These are phyloP conservation scores for Moesziomyces sp. DNA, from an alignment of 1,284 basidiomycete genomes.

Conservation along the genomic window DNA sequence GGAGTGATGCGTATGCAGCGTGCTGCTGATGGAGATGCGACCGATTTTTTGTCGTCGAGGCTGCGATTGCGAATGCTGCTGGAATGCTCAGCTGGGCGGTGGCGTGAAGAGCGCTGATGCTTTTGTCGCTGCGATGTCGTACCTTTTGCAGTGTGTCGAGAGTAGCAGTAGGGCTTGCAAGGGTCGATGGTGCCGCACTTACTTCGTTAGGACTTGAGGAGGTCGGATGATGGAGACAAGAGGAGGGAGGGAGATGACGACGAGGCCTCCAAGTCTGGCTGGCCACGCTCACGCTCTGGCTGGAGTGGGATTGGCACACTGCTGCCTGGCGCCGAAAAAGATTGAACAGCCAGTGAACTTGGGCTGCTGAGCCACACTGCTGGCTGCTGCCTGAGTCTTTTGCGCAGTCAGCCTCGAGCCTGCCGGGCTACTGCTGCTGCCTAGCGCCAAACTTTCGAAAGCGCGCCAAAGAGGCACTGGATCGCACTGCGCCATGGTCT, in stretches of 20 bases:
- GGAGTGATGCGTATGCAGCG: neutral
- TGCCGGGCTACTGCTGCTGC: neutral
- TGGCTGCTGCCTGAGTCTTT: slow-evolving; percentile 3
- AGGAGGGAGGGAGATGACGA: slow-evolving; percentile 39
- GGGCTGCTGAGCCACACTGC: neutral
- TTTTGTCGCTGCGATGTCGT: slow-evolving; percentile 3
- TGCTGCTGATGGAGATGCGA: neutral
- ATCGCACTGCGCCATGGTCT: neutral
- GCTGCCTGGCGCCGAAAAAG: slow-evolving; percentile 1
- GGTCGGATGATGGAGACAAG: slow-evolving; percentile 47
- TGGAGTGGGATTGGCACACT: neutral
- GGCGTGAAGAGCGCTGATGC: neutral
- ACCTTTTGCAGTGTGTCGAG: slow-evolving; percentile 7
- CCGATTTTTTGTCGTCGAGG: neutral
- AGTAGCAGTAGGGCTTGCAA: slow-evolving; percentile 22
- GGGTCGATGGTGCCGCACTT: slow-evolving; percentile 23
- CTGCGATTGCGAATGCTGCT: slow-evolving; percentile 1
- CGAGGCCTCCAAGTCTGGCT: slow-evolving; percentile 40
- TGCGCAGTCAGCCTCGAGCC: neutral
- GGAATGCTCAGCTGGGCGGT: slow-evolving; percentile 4
- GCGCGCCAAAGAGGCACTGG: neutral
- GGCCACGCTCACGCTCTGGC: slow-evolving; percentile 6
- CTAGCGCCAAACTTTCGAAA: neutral
- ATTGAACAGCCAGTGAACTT: neutral
- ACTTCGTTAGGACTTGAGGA: slow-evolving; percentile 47